Evolutionary conservation across 768 basidiomycete genomes (phyloP), one percentile per base, ranked within the genome.

Genomic region (Rhizopogon vesiculosus): DNA sequence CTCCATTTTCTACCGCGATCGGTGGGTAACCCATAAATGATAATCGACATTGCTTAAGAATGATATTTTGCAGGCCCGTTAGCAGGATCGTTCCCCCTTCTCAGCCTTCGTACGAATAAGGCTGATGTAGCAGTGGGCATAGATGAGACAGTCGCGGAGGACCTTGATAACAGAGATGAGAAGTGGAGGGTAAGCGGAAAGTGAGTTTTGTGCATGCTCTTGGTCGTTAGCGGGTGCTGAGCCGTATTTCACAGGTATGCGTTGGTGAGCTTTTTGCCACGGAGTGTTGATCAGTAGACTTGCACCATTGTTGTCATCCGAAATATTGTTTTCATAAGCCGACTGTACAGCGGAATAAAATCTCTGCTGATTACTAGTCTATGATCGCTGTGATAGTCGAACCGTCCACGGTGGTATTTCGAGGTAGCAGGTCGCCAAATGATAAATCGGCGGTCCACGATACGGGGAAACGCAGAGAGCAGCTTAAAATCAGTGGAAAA

Each of bases 71-170:
- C 61, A 86, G 91, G 93, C 5, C 89, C 91, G 2, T 71, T 98
- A 9, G 82, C 83, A 0, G 89, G 90, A 1, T 74, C 85, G 8
- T 90, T 96, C 72, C 87, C 89, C 0, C 66, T 97, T 7, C 72
- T 98, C 25, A 92, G 91, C 64, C 72, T 98, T 56, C 81, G 96
- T 16, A 98, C 96, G 1, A 92, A 89, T 76, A 99, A 99, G 69
- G 96, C 96, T 0, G 94, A 98, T 65, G 93, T 97, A 2, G 89
- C 86, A 6, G 92, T 91, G 25, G 96, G 93, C 0, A 77, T 99
- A 3, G 72, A 79, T 1, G 41, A 83, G 61, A 86, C 85, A 0
- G 72, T 84, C 1, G 91, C 83, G 1, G 86, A 89, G 57, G 73
- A 76, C 49, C 72, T 95, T 3, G 89, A 93, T 62, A 69, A 70